Base-by-base conservation (phyloP, 2,329 filamentous ascomycete genomes). In the Claviceps pazoutovae region DNA sequence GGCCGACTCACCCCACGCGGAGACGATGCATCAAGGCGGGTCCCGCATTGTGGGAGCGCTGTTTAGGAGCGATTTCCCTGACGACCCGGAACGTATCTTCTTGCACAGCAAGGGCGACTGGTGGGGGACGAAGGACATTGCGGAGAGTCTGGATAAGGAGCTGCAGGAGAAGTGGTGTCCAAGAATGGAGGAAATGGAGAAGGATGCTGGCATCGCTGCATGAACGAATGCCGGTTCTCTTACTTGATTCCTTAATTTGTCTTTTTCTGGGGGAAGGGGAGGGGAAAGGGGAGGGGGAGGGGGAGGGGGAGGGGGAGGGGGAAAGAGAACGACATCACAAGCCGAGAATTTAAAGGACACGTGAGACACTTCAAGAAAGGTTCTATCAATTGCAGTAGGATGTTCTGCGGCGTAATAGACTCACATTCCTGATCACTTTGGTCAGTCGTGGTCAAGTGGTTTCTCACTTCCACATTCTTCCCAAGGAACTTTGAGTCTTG, bases 61-160 rank as follows among this genome's bases (percentile, higher is more conserved):
- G 26, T 68, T 64, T 0, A 59, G 67, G 2, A 64, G 66, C 17
- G 73, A 77, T 55, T 64, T 78, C 42, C 75, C 75, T 1, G 66
- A 71, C 26, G 74, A 79, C 38, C 70, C 69, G 0, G 71, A 78
- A 17, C 68, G 69, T 49, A 74, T 78, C 51, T 78, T 78, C 60
- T 57, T 79, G 46, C 77, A 74, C 0, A 76, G 74, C 56, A 77
- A 74, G 74, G 75, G 75, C 1, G 74, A 78, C 63, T 79, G 74
- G 74, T 78, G 74, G 74, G 58, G 64, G 14, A 74, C 69, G 59
- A 64, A 69, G 3, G 64, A 70, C 2, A 71, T 70, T 49, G 64
- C 57, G 13, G 61, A 64, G 51, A 64, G 64, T 1, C 61, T 75
- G 3, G 72, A 78, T 50, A 68, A 69, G 62, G 55, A 56, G 1